These are phyloP conservation scores for Euryodendron excelsum DNA, from an alignment of 148 eudicot species.

Conservation along the genomic window DNA sequence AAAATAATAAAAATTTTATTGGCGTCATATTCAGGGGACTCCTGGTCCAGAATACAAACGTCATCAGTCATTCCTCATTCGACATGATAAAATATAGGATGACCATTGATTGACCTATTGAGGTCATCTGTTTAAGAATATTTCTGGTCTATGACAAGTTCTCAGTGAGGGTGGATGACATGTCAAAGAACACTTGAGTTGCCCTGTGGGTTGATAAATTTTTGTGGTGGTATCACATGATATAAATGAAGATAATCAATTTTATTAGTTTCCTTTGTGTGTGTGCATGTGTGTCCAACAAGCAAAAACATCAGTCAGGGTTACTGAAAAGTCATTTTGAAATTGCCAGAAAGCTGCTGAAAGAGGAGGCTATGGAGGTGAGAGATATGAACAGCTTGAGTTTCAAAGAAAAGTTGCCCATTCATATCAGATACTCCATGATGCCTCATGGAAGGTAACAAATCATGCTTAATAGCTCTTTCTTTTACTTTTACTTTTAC, in stretches of 20 bases:
- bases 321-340: constrained; percentile 4
- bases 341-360: constrained; percentile 83
- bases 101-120: constrained; percentile 1
- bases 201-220: background rate
- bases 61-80: background rate
- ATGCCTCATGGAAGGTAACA: constrained; percentile 81
- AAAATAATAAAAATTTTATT: too few species aligned
- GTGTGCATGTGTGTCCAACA: background rate
- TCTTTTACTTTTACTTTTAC: background rate
- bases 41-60: background rate
- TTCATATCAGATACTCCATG: constrained; percentile 59
- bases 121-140: background rate
- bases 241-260: background rate
- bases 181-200: background rate
- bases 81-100: background rate
- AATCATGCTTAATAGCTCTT: background rate
- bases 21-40: background rate
- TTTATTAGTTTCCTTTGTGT: background rate
- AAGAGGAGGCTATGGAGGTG: constrained; percentile 97
- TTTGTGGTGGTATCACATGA: background rate
- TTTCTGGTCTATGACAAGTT: background rate
- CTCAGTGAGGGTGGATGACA: background rate
- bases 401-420: constrained; percentile 78
- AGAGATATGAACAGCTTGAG: constrained; percentile 90
- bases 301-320: background rate